Conservation (phyloP, 163 green algal genomes). For the Prototheca cutis region DNA sequence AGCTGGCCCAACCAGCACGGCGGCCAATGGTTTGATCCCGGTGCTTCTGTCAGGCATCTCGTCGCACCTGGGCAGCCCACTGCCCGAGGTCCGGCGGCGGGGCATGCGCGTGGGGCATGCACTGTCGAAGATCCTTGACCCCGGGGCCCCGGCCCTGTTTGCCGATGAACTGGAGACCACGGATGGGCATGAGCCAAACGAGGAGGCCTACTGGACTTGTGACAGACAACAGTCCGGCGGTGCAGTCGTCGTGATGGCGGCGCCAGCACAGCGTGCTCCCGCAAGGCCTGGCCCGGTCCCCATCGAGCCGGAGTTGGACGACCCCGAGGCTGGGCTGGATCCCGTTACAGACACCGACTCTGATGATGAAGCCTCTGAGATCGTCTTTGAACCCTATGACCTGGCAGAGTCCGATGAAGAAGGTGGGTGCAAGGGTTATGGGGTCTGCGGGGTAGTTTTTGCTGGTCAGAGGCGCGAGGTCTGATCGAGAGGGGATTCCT, state of each 20-base stretch:
- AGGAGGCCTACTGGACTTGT: too few species aligned
- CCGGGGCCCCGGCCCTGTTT: not conserved
- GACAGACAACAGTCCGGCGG: too few species aligned
- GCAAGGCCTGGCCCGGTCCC: not conserved
- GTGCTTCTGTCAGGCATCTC: too few species aligned
- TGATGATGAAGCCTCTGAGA: not conserved
- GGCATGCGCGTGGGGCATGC: constrained; percentile 1
- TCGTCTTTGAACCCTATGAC: too few species aligned
- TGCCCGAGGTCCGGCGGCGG: not conserved
- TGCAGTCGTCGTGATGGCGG: not conserved
- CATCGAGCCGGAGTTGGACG: not conserved
- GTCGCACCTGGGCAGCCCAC: not conserved
- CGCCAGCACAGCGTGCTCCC: not conserved
- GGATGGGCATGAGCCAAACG: not conserved
- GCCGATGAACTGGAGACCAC: not conserved
- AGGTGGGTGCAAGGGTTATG: too few species aligned
- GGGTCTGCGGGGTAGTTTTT: not conserved
- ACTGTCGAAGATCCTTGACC: not conserved
- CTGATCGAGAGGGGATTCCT: too few species aligned
- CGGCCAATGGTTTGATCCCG: too few species aligned
- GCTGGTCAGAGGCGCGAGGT: not conserved
- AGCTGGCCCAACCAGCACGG: too few species aligned
- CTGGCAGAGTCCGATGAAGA: constrained; percentile 1
- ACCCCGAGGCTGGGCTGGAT: not conserved
- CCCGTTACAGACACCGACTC: not conserved